Evolutionary conservation across 2,329 filamentous ascomycete genomes (phyloP).

Genomic region (Trichoderma lentiforme): DNA sequence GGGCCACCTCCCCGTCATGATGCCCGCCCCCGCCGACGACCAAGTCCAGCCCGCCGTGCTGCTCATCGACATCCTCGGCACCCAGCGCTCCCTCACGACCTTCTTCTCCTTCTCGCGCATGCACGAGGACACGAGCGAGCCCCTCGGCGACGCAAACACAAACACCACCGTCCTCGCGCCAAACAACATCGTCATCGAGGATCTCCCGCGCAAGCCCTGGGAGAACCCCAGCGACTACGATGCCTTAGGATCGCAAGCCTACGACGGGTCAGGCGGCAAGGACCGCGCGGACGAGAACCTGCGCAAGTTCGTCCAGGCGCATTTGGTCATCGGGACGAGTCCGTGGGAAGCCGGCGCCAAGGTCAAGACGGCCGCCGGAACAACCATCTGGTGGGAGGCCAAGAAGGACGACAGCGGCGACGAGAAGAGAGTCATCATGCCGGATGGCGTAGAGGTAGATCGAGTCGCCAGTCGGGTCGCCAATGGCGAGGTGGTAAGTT

Average conservation of each 20-base stretch:
- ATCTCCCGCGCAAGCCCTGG: slow-evolving; percentile 82
- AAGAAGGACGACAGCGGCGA: slow-evolving; percentile 41
- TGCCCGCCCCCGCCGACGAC: slow-evolving; percentile 22
- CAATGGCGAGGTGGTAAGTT: slow-evolving; percentile 75
- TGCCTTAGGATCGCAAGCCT: slow-evolving; percentile 64
- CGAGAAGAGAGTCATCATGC: slow-evolving; percentile 69
- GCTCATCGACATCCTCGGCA: slow-evolving; percentile 80
- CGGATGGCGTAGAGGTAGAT: slow-evolving; percentile 73
- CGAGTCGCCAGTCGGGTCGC: slow-evolving; percentile 70
- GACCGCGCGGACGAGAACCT: slow-evolving; percentile 76
- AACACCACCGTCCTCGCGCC: slow-evolving; percentile 89
- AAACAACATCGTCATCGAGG: slow-evolving; percentile 75
- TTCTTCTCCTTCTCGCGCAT: slow-evolving; percentile 81
- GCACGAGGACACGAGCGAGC: slow-evolving; percentile 63
- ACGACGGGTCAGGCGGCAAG: slow-evolving; percentile 70
- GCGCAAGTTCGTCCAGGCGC: slow-evolving; percentile 76
- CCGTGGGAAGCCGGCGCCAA: slow-evolving; percentile 72
- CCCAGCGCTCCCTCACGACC: slow-evolving; percentile 73
- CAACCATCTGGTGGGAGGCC: slow-evolving; percentile 78
- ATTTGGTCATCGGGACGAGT: slow-evolving; percentile 69
- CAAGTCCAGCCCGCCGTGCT: slow-evolving; percentile 53
- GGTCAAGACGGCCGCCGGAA: slow-evolving; percentile 59
- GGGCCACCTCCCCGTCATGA: slow-evolving; percentile 28
- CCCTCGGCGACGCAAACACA: slow-evolving; percentile 61
- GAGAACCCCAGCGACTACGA: slow-evolving; percentile 72